Evolutionary conservation across 2,329 filamentous ascomycete species (phyloP), one percentile per base, ranked within the genome.

Genomic region (Ceratocystis variospora): DNA sequence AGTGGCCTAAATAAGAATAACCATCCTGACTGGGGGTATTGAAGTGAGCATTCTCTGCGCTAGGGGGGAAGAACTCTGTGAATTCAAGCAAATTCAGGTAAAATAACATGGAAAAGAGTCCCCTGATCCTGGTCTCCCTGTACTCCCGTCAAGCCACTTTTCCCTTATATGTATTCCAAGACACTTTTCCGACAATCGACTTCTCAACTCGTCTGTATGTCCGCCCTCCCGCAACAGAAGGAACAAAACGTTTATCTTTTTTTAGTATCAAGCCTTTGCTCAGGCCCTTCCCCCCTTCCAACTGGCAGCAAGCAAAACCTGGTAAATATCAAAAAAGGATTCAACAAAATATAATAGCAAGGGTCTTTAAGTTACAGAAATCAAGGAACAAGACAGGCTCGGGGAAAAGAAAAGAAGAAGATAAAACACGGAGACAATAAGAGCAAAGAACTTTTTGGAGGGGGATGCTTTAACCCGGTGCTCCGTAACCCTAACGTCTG

Each of bases 161-260:
- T 50, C 48, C 19, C 48, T 50, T 50, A 12, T 25, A 50, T 25
- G 8, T 2, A 57, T 57, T 33, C 53, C 53, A 57, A 57, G 53
- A 57, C 53, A 57, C 53, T 57, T 25, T 57, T 57, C 53, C 25
- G 53, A 57, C 53, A 57, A 57, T 57, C 53, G 33, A 28, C 28
- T 57, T 57, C 53, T 57, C 53, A 57, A 57, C 53, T 57, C 22
- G 53, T 57, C 53, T 2, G 25, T 33, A 57, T 57, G 53, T 57
- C 53, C 53, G 53, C 8, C 33, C 53, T 57, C 53, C 53, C 53
- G 53, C 28, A 25, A 41, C 37, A 41, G 37, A 41, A 41, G 4
- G 37, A 41, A 5, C n/a, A 28, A 57, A 53, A 57, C 31, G 53
- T 2, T 57, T 33, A 57, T 57, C 53, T 57, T 57, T 57, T 57